A percentile compares a stretch with the other conserved stretches of the same genome.
Conservation (phyloP, 495 filamentous ascomycete genomes). For the Aspergillus biplanus region DNA sequence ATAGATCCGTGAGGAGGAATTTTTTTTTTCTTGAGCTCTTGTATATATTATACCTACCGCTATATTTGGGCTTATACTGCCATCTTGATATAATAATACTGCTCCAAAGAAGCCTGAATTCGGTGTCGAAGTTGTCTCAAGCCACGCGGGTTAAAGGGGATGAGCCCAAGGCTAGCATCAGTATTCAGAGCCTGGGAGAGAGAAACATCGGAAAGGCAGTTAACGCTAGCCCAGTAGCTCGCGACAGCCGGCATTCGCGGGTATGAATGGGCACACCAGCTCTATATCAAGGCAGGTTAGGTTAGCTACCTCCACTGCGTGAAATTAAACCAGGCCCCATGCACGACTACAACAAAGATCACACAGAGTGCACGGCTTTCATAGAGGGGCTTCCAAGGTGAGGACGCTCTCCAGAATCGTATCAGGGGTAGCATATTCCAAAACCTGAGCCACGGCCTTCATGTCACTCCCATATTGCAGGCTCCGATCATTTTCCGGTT, state of each 20-base stretch:
- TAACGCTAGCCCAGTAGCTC: neutral
- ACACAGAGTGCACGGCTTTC: neutral
- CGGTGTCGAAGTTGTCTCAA: too few relatives aligned
- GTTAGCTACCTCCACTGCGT: neutral
- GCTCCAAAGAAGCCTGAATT: too few relatives aligned
- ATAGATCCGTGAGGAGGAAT: too few relatives aligned
- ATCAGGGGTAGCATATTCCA: slow-evolving; percentile 72
- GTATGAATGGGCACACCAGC: neutral
- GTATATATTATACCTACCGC: too few relatives aligned
- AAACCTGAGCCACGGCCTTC: slow-evolving; percentile 62
- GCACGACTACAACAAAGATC: neutral
- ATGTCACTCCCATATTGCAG: slow-evolving; percentile 91
- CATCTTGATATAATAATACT: too few relatives aligned
- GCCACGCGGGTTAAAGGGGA: too few relatives aligned
- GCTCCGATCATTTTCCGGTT: slow-evolving; percentile 76
- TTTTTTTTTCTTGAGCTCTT: too few relatives aligned
- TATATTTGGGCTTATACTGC: too few relatives aligned
- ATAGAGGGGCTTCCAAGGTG: slow-evolving; percentile 72
- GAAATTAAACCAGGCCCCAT: neutral
- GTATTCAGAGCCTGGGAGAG: neutral
- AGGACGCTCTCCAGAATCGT: slow-evolving; percentile 86
- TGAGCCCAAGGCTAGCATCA: too few relatives aligned
- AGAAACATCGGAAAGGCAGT: neutral
- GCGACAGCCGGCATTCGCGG: neutral
- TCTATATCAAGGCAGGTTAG: neutral